Base-by-base conservation (phyloP, 2,329 filamentous ascomycete species). In the Chlorencoelia australis region DNA sequence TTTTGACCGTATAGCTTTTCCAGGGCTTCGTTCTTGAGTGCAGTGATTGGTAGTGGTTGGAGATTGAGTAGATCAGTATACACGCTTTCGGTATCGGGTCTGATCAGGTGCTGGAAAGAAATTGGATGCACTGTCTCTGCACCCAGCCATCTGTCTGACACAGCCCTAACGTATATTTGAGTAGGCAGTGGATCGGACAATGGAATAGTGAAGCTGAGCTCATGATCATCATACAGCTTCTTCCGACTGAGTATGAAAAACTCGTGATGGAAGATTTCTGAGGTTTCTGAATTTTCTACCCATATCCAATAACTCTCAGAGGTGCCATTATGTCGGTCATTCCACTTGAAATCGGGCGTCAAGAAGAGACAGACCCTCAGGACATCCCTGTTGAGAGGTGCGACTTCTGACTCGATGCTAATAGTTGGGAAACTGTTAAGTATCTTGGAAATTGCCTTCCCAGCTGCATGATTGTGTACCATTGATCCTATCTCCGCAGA, bases 271-370 rank as follows among this genome's bases (percentile, higher is more conserved):
- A 94, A 96, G 26, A 98, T 96, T 59, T 96, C 88, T 0, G 86
- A 88, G 0, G 88, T 95, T 51, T 96, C 91, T 0, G 89, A 95
- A 56, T 96, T 94, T 59, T 98, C 91, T 3, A 98, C 89, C 93
- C 91, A 98, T 40, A 98, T 82, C 73, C 93, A 98, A 63, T 93
- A 98, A 4, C 89, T 89, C 54, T 98, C 91, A 0, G 89, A 95
- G 3, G 79, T 86, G 13, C 93, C 93, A 54, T 98, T 88, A 41
- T 94, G 75, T 30, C 83, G 79, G 48, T 96, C 89, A 50, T 94
- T 94, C 91, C 91, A 98, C 24, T 69, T 69, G 55, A 98, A 98
- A 34, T 96, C 88, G 0, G 91, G 86, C 2, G 80, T 85, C 13
- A 98, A 71, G 49, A 71, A 84, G 0, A 98, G 73, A 53, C 82